phyloP scores from a whole-genome alignment of 176 grass and related monocot genomes.

The Oryza rufipogon region DNA sequence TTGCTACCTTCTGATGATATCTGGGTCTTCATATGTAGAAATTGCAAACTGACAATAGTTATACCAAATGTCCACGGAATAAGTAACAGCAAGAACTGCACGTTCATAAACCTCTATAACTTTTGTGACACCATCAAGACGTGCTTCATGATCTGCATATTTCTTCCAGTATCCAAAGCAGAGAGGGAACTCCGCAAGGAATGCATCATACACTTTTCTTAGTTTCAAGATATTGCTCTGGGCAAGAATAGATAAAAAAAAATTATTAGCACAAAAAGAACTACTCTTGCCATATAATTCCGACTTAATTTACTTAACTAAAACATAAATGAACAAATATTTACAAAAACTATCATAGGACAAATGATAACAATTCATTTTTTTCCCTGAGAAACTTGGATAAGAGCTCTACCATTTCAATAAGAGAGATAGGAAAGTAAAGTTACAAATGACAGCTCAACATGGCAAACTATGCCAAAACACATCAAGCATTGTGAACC shows the following conservation, averaged over 20 bases:
- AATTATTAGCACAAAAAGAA: slow-evolving; percentile 26
- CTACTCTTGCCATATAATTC: background rate
- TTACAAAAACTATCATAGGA: background rate
- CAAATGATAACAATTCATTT: background rate
- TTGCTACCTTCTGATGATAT: slow-evolving; percentile 86
- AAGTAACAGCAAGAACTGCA: slow-evolving; percentile 95
- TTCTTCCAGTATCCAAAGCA: slow-evolving; percentile 99
- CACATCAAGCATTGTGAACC: background rate
- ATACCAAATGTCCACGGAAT: slow-evolving; percentile 99
- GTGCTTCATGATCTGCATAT: slow-evolving; percentile 93
- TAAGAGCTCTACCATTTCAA: background rate
- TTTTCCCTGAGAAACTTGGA: background rate
- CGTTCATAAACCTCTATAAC: slow-evolving; percentile 94
- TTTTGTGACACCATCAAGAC: slow-evolving; percentile 67
- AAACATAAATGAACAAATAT: background rate
- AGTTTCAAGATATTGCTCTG: slow-evolving; percentile 84
- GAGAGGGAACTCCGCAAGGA: slow-evolving; percentile 88
- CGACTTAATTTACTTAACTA: background rate
- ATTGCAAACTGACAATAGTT: slow-evolving; percentile 92
- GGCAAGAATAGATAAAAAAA: slow-evolving; percentile 16
- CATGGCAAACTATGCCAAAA: background rate
- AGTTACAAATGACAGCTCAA: background rate
- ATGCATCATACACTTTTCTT: slow-evolving; percentile 90
- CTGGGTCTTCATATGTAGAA: slow-evolving; percentile 89
- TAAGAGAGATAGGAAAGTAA: background rate